These are phyloP conservation scores for Phytophthora pseudosyringae DNA, from an alignment of 352 stramenopile species.

Conservation along the genomic window DNA sequence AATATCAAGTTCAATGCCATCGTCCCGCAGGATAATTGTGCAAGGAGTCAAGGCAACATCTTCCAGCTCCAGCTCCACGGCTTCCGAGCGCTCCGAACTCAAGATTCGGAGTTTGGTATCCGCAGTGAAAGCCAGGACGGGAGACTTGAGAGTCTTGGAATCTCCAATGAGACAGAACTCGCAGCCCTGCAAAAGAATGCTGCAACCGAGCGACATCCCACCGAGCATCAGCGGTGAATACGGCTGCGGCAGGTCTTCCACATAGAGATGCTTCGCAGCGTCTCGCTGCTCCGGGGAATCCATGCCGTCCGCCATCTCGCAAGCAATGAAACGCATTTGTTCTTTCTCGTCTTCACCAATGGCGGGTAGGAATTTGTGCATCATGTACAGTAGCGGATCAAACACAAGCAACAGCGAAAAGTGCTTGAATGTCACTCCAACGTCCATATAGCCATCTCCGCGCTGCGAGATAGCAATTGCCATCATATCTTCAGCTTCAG, in stretches of 20 bases:
- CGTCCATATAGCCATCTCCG: conserved; percentile 59
- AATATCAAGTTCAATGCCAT: conserved; percentile 82
- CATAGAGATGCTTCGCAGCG: conserved; percentile 48
- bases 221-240: conserved; percentile 76
- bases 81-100: conserved; percentile 70
- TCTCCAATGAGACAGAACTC: conserved; percentile 87
- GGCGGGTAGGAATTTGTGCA: conserved; percentile 67
- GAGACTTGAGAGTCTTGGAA: conserved; percentile 68
- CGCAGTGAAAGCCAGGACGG: conserved; percentile 83
- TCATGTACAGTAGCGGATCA: conserved; percentile 65
- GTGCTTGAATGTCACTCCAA: conserved; percentile 58
- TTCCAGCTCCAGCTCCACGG: conserved; percentile 72
- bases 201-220: conserved; percentile 59
- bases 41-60: conserved; percentile 87
- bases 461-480: conserved; percentile 52
- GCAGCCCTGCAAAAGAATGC: conserved; percentile 57
- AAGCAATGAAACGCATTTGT: conserved; percentile 75
- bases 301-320: conserved; percentile 45
- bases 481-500: conserved; percentile 63
- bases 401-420: conserved; percentile 82
- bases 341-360: conserved; percentile 74
- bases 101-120: conserved; percentile 70
- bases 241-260: conserved; percentile 61
- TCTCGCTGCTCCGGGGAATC: conserved; percentile 70
- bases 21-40: conserved; percentile 57